Conservation (phyloP, 2,329 filamentous ascomycete species). For the Colletotrichum sp. region DNA sequence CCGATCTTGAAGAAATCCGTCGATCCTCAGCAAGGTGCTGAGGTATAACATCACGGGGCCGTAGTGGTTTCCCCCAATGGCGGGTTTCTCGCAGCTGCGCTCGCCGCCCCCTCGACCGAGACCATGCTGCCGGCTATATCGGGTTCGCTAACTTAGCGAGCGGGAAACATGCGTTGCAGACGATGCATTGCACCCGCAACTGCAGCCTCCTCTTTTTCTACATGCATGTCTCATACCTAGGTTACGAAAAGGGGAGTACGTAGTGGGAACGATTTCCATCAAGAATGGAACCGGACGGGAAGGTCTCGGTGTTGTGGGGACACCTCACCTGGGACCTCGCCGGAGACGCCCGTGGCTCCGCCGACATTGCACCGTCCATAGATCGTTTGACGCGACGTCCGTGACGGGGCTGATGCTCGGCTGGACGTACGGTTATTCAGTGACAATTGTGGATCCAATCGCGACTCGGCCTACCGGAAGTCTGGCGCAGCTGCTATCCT, state of each 20-base stretch:
- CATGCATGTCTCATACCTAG: background rate
- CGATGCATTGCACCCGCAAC: background rate
- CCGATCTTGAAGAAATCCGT: constrained; percentile 57
- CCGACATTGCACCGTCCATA: constrained; percentile 44
- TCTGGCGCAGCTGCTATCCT: background rate
- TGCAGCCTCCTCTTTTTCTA: background rate
- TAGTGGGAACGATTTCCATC: background rate
- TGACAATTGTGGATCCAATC: background rate
- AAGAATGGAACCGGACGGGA: background rate
- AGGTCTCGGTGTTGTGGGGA: background rate
- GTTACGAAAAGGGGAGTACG: background rate
- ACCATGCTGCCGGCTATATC: constrained; percentile 36
- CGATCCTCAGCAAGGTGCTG: constrained; percentile 29
- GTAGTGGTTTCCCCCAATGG: constrained; percentile 57
- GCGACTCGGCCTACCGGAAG: background rate
- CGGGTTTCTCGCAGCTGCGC: constrained; percentile 47
- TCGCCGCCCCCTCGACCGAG: constrained; percentile 48
- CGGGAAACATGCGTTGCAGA: background rate
- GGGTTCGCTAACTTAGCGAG: background rate
- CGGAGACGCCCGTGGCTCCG: constrained; percentile 34
- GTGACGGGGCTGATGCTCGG: constrained; percentile 44
- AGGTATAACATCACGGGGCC: constrained; percentile 54
- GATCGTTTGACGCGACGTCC: constrained; percentile 40
- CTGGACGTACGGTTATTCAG: background rate
- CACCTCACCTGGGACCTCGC: background rate